Evolutionary conservation across 352 stramenopile genomes (phyloP).

Genomic region (Phytophthora citrophthora): DNA sequence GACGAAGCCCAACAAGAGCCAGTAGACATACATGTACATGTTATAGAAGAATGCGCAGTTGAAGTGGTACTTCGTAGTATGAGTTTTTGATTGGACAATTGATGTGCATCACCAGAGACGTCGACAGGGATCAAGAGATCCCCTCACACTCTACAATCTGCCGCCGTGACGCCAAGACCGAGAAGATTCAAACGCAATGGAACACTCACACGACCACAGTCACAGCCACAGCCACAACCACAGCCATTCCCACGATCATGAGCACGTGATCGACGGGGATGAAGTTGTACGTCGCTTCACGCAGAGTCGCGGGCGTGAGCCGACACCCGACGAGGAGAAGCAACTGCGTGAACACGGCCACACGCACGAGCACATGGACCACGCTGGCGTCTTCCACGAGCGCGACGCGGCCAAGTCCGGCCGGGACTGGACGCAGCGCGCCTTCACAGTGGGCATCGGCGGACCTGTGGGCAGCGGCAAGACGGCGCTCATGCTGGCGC

Average conservation of each 20-base stretch:
- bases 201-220: constrained; percentile 37
- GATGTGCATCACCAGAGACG: constrained; percentile 2
- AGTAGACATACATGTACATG: not conserved
- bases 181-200: constrained; percentile 17
- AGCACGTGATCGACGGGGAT: constrained; percentile 57
- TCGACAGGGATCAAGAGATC: constrained; percentile 13
- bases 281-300: constrained; percentile 77
- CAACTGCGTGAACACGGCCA: constrained; percentile 87
- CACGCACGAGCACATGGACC: constrained; percentile 90
- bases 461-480: constrained; percentile 96
- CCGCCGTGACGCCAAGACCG: constrained; percentile 1
- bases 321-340: constrained; percentile 76
- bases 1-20: constrained; percentile 17
- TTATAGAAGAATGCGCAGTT: not conserved
- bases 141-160: constrained; percentile 21
- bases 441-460: constrained; percentile 96
- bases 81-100: constrained; percentile 3
- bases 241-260: constrained; percentile 18
- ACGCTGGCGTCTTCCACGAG: constrained; percentile 73
- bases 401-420: constrained; percentile 58
- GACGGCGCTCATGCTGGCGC: constrained; percentile 94
- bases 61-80: constrained; percentile 6
- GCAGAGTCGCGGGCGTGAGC: constrained; percentile 56
- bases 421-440: constrained; percentile 85
- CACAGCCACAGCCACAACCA: constrained; percentile 46